A percentile compares a stretch with the other conserved stretches of the same genome.
Evolutionary conservation across 371 early-diverging fungal species (phyloP).

Genomic region (Mortierella polycephala): DNA sequence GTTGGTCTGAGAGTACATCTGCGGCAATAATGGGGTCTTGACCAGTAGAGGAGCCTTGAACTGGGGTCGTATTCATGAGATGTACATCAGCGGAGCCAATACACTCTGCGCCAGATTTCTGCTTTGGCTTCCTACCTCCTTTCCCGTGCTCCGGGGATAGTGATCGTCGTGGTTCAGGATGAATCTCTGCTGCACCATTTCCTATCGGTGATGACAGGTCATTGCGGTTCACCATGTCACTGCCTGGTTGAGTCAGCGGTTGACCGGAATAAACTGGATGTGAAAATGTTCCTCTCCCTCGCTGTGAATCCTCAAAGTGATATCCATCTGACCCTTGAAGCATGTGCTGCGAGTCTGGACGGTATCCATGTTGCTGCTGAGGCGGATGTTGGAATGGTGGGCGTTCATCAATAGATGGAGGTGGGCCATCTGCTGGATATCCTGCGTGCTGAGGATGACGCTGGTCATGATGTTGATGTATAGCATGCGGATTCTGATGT

Average conservation of each 20-base stretch:
- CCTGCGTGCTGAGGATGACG: constrained; percentile 18
- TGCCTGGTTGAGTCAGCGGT: constrained; percentile 1
- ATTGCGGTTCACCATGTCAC: background rate
- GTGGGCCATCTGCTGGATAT: constrained; percentile 16
- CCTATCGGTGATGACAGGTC: constrained; percentile 2
- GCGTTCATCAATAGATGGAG: background rate
- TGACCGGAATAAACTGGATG: constrained; percentile 1
- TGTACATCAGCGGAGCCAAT: too few relatives aligned
- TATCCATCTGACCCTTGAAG: constrained; percentile 7
- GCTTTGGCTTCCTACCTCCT: constrained; percentile 17
- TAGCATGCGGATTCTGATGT: constrained; percentile 9
- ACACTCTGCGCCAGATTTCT: constrained; percentile 13
- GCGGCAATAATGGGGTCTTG: constrained; percentile 1
- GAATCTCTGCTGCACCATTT: background rate
- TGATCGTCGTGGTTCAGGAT: background rate
- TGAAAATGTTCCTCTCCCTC: constrained; percentile 6
- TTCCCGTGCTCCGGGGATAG: background rate
- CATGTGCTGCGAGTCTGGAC: constrained; percentile 1
- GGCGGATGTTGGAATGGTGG: constrained; percentile 1
- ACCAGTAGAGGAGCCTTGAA: background rate
- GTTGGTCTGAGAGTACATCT: constrained; percentile 7
- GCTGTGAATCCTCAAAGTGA: constrained; percentile 5
- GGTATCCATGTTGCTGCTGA: constrained; percentile 11
- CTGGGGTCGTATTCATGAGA: background rate
- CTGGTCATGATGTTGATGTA: constrained; percentile 19